Conservation (phyloP, 495 filamentous ascomycete species). For the Trichocladium antarcticum region DNA sequence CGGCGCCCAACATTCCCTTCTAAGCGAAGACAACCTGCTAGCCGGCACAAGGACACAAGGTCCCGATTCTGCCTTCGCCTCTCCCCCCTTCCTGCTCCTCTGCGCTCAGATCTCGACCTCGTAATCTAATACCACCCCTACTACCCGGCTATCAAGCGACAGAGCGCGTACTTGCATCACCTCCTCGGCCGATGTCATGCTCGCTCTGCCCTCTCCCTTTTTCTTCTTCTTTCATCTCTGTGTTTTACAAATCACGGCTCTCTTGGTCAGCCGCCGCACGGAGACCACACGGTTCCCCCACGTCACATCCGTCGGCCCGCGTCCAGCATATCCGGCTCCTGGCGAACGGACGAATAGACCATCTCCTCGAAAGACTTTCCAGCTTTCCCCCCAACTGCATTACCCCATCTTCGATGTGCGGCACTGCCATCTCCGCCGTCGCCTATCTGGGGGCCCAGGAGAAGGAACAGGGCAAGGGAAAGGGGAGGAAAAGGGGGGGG, state of each 20-base stretch:
- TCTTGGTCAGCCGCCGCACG: background rate
- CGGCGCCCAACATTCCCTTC: constrained; percentile 46
- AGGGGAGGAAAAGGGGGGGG: no score
- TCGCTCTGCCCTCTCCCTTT: background rate
- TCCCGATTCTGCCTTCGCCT: background rate
- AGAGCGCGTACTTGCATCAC: background rate
- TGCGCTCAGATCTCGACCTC: constrained; percentile 12
- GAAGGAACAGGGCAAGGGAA: no score
- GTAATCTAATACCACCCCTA: constrained; percentile 19
- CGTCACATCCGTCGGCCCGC: background rate
- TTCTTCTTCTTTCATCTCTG: background rate
- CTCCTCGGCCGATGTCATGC: background rate
- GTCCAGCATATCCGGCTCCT: constrained; percentile 1
- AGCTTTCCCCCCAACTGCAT: background rate
- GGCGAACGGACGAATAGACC: constrained; percentile 1
- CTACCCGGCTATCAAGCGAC: constrained; percentile 2
- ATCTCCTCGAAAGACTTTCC: background rate
- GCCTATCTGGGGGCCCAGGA: background rate
- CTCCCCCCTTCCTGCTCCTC: constrained; percentile 12
- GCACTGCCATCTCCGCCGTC: background rate
- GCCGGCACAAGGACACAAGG: constrained; percentile 3
- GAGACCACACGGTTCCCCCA: background rate
- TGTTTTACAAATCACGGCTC: background rate
- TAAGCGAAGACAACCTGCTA: constrained; percentile 24
- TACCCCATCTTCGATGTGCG: background rate